Conservation (phyloP, 345 rosid species). For the Adansonia digitata region DNA sequence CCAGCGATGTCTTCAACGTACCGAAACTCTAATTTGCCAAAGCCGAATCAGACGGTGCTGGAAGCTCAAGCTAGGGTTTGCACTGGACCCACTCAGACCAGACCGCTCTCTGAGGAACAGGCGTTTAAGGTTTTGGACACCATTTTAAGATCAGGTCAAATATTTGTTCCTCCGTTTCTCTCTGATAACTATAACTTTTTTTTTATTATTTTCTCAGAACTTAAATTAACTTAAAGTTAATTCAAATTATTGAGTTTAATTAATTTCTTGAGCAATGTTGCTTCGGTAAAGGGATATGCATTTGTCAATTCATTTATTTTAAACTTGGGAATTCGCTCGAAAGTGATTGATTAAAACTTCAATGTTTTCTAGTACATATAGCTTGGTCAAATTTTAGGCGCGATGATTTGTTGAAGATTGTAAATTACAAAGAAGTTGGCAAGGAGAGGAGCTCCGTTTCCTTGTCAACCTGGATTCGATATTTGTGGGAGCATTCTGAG, state of each 20-base stretch:
- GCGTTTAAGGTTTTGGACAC: slow-evolving; percentile 21
- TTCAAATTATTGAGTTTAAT: background rate
- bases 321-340: background rate
- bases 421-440: background rate
- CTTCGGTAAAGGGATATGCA: background rate
- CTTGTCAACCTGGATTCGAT: too few species aligned
- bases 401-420: background rate
- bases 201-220: background rate
- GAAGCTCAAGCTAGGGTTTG: slow-evolving; percentile 98
- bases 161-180: background rate
- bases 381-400: background rate
- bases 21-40: slow-evolving; percentile 50
- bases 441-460: too few species aligned
- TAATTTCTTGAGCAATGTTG: background rate
- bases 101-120: slow-evolving; percentile 66
- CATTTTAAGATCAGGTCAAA: slow-evolving; percentile 26
- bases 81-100: slow-evolving; percentile 91
- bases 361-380: background rate
- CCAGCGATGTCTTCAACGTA: slow-evolving; percentile 75
- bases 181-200: background rate
- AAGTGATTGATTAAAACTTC: background rate
- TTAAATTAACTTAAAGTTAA: background rate
- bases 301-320: background rate
- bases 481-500: too few species aligned
- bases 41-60: slow-evolving; percentile 77